These are phyloP conservation scores for Apiospora aurea DNA, from an alignment of 2,329 filamentous ascomycete genomes.

Conservation along the genomic window DNA sequence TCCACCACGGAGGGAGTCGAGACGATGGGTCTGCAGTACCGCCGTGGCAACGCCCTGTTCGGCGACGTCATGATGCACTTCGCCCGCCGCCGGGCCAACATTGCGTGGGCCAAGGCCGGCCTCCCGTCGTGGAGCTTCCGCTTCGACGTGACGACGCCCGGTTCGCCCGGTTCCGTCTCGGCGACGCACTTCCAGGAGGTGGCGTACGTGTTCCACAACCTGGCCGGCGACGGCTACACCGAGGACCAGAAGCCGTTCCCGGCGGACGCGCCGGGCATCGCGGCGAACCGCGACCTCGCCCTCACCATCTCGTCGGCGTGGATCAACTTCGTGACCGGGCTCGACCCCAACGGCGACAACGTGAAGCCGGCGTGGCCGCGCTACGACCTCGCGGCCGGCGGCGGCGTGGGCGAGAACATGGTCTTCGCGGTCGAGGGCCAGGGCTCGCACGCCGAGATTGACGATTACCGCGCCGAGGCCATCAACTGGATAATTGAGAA, in stretches of 20 bases:
- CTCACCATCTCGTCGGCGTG: slow-evolving; percentile 41
- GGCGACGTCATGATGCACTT: slow-evolving; percentile 40
- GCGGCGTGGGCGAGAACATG: slow-evolving; percentile 36
- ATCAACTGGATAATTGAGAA: slow-evolving; percentile 42
- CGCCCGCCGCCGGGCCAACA: slow-evolving; percentile 37
- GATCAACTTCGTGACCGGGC: slow-evolving; percentile 57
- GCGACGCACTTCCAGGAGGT: slow-evolving; percentile 51
- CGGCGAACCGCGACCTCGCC: slow-evolving; percentile 37
- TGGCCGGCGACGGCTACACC: slow-evolving; percentile 41
- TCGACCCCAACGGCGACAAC: slow-evolving; percentile 56
- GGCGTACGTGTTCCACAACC: slow-evolving; percentile 50
- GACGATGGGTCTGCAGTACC: slow-evolving; percentile 39
- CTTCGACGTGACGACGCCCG: slow-evolving; percentile 43
- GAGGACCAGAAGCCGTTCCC: slow-evolving; percentile 42
- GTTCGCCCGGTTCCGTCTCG: slow-evolving; percentile 32
- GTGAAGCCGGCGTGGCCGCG: slow-evolving; percentile 37
- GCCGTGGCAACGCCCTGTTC: slow-evolving; percentile 40
- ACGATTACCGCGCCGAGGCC: slow-evolving; percentile 40
- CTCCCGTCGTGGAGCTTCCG: slow-evolving; percentile 42
- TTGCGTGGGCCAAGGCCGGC: slow-evolving; percentile 38
- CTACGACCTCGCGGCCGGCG: slow-evolving; percentile 32
- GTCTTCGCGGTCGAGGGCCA: slow-evolving; percentile 39
- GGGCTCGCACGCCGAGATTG: slow-evolving; percentile 37
- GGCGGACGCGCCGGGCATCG: slow-evolving; percentile 25
- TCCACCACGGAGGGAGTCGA: slow-evolving; percentile 37